phyloP scores from a whole-genome alignment of 805 yeast genomes.

The Wickerhamiella occidentalis region DNA sequence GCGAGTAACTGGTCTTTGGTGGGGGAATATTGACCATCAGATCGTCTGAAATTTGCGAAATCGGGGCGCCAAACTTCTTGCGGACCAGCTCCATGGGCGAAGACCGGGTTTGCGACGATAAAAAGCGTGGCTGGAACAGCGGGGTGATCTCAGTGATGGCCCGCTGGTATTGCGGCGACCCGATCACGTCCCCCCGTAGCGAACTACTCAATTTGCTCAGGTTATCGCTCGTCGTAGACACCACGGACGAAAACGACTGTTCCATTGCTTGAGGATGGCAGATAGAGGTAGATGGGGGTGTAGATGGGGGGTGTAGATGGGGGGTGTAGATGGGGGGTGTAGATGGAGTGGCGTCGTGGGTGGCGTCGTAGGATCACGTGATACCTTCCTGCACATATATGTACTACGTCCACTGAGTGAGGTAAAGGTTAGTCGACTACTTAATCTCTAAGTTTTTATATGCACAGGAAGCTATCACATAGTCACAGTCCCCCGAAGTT shows the following conservation, averaged over 20 bases:
- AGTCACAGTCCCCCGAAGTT: too few species aligned
- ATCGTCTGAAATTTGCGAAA: conserved; percentile 47
- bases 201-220: conserved; percentile 27
- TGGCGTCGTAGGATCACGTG: too few species aligned
- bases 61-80: conserved; percentile 25
- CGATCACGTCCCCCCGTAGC: conserved; percentile 29
- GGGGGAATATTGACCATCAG: conserved; percentile 44
- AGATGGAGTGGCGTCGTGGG: too few species aligned
- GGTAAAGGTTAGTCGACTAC: too few species aligned
- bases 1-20: conserved; percentile 32
- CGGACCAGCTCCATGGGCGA: conserved; percentile 29
- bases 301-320: not conserved
- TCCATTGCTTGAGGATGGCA: conserved; percentile 9
- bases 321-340: too few species aligned
- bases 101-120: conserved; percentile 23
- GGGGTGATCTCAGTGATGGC: conserved; percentile 37
- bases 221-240: conserved; percentile 31
- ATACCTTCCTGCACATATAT: too few species aligned
- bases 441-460: too few species aligned
- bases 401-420: too few species aligned
- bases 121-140: conserved; percentile 32
- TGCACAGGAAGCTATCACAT: too few species aligned
- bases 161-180: conserved; percentile 30
- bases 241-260: conserved; percentile 28
- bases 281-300: not conserved